Conservation (phyloP, 2,329 filamentous ascomycete species). For the Paraconiothyrium brasiliense region DNA sequence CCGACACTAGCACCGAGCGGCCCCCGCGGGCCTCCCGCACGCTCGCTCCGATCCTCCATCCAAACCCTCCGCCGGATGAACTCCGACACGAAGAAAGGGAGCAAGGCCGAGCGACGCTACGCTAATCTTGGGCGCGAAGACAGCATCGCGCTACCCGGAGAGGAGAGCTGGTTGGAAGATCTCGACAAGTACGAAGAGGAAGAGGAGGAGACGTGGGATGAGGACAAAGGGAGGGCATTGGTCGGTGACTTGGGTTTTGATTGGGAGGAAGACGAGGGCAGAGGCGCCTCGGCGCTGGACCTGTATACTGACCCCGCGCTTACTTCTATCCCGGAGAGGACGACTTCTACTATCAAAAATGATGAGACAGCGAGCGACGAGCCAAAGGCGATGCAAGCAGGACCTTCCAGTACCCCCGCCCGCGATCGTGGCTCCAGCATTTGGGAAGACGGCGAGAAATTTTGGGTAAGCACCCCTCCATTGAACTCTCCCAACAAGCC, state of each 20-base stretch:
- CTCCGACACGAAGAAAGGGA: conserved; percentile 46
- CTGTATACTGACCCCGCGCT: not conserved
- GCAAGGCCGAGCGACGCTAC: conserved; percentile 48
- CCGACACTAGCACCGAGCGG: conserved; percentile 33
- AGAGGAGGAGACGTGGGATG: conserved; percentile 25
- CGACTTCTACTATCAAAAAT: not conserved
- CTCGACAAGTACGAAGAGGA: conserved; percentile 23
- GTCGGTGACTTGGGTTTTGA: conserved; percentile 34
- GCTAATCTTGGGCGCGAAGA: conserved; percentile 52
- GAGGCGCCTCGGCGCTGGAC: conserved; percentile 25
- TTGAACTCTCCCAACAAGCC: conserved; percentile 28
- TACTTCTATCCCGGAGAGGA: not conserved
- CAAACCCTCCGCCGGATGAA: conserved; percentile 56
- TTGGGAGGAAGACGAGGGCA: conserved; percentile 32
- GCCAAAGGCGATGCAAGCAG: not conserved
- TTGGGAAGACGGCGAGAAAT: conserved; percentile 46
- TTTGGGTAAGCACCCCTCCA: conserved; percentile 36
- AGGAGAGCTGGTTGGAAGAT: conserved; percentile 43
- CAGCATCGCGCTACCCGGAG: conserved; percentile 37
- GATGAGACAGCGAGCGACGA: not conserved
- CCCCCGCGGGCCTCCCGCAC: conserved; percentile 48
- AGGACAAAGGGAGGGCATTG: conserved; percentile 30
- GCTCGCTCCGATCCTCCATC: conserved; percentile 51
- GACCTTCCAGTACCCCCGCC: not conserved
- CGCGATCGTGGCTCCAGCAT: conserved; percentile 31